Evolutionary conservation across 306 rosid species (phyloP).

Genomic region (Dicorynia guianensis): DNA sequence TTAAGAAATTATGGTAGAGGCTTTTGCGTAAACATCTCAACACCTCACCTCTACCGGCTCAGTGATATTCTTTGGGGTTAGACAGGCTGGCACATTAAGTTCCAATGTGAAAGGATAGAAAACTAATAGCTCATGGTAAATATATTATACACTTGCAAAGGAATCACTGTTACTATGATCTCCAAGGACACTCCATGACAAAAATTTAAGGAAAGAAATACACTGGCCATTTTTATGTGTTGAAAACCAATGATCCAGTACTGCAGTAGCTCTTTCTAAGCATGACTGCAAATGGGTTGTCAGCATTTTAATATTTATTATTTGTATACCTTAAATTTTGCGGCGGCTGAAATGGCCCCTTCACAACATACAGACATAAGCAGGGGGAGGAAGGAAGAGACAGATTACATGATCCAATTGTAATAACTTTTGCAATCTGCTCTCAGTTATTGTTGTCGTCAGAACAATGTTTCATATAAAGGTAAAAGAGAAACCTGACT

Average conservation of each 20-base stretch:
- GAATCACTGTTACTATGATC: not conserved
- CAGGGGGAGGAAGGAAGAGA: too few species aligned
- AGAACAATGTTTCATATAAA: not conserved
- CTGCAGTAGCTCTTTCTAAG: not conserved
- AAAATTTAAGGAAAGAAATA: too few species aligned
- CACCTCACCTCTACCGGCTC: not conserved
- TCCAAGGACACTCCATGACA: not conserved
- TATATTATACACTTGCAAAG: not conserved
- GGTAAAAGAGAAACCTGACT: not conserved
- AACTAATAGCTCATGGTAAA: too few species aligned
- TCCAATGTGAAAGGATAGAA: not conserved
- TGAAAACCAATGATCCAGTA: not conserved
- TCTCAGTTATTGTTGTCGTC: not conserved
- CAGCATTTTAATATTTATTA: not conserved
- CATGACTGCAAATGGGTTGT: not conserved
- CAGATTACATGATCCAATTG: not conserved
- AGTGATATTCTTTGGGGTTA: not conserved
- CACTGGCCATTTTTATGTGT: too few species aligned
- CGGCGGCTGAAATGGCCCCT: too few species aligned
- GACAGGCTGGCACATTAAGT: not conserved
- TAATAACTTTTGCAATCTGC: not conserved
- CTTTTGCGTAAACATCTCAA: not conserved
- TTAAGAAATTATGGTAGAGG: not conserved
- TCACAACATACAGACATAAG: too few species aligned
- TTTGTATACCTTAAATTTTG: not conserved